A percentile compares a stretch with the other conserved stretches of the same genome.
Evolutionary conservation across 2,329 filamentous ascomycete species (phyloP).

Genomic region (Fusarium sp.): DNA sequence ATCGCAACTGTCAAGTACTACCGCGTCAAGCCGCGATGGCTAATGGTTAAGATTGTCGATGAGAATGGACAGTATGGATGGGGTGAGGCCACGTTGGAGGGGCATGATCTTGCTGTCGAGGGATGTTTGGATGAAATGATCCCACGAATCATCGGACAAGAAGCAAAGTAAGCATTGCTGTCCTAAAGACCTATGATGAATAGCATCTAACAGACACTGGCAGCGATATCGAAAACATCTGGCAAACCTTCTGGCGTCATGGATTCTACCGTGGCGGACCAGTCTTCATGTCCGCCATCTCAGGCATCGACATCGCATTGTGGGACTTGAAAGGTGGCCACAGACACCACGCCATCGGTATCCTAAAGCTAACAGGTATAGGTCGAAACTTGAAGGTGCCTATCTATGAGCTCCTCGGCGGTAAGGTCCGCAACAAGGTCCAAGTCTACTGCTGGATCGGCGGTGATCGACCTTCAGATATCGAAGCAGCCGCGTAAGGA

Average conservation of each 20-base stretch:
- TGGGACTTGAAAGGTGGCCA: conserved; percentile 78
- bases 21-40: conserved; percentile 78
- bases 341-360: accelerated
- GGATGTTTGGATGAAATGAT: conserved; percentile 77
- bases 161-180: conserved; percentile 69
- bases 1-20: conserved; percentile 73
- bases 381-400: conserved; percentile 69
- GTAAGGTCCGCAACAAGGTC: conserved; percentile 76
- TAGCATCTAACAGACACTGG: accelerated
- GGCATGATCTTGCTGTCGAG: conserved; percentile 79
- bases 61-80: conserved; percentile 73
- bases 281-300: conserved; percentile 82
- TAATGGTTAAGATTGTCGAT: conserved; percentile 82
- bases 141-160: conserved; percentile 71
- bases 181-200: accelerated
- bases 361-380: conserved; percentile 2
- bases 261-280: conserved; percentile 83
- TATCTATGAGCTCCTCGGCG: conserved; percentile 79
- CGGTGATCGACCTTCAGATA: conserved; percentile 75
- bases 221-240: conserved; percentile 83
- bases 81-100: conserved; percentile 81
- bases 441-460: conserved; percentile 85
- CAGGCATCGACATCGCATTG: conserved; percentile 82
- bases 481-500: conserved; percentile 70
- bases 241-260: conserved; percentile 78